Conservation (phyloP, 306 rosid genomes). For the Morella rubra region DNA sequence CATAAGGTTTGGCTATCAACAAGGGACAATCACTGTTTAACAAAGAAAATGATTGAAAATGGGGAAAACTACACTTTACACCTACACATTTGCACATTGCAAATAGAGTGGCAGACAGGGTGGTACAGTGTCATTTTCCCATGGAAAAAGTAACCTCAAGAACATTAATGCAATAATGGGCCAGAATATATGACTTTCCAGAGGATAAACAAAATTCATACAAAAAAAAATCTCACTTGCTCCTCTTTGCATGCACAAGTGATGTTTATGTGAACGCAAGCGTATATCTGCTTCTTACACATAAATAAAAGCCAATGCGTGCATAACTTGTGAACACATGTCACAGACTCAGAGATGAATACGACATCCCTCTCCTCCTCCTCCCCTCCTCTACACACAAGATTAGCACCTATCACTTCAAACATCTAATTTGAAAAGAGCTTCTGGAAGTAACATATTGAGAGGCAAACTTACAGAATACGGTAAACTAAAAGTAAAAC, state of each 20-base stretch:
- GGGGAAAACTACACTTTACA: too few relatives aligned
- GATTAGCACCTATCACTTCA: not conserved
- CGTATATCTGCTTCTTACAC: not conserved
- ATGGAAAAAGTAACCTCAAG: not conserved
- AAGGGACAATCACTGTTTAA: not conserved
- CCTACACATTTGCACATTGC: too few relatives aligned
- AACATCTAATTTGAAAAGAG: conserved; percentile 1
- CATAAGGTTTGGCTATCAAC: not conserved
- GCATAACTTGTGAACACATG: not conserved
- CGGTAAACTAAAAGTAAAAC: not conserved
- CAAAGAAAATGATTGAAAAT: too few relatives aligned
- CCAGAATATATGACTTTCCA: not conserved
- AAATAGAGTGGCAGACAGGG: too few relatives aligned
- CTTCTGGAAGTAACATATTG: not conserved
- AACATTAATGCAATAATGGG: not conserved
- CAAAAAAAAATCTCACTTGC: not conserved
- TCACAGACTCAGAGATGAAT: not conserved
- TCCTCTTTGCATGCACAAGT: not conserved
- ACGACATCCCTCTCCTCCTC: too few relatives aligned
- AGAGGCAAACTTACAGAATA: not conserved
- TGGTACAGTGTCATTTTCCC: too few relatives aligned
- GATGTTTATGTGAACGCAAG: not conserved
- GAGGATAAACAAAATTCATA: not conserved
- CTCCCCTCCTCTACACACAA: not conserved
- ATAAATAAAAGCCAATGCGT: not conserved